Percentiles rank a stretch among this genome's conserved stretches.
Conservation (phyloP, 2,329 filamentous ascomycete species). For the Colletotrichum sp. region DNA sequence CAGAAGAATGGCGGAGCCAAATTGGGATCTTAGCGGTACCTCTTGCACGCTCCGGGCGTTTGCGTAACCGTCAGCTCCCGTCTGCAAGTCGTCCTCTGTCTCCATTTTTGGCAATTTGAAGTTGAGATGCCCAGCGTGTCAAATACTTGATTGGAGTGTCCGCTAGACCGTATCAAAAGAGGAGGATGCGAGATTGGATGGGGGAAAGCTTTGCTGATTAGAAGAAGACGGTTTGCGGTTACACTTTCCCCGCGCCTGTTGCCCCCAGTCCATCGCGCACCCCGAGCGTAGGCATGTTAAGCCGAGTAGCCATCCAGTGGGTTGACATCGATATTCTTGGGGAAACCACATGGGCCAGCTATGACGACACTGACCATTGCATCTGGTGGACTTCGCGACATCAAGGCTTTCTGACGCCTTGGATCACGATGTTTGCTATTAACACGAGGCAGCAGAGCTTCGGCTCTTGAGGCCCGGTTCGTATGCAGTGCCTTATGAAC, state of each 20-base stretch:
- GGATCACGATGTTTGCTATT: not conserved
- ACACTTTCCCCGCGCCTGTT: not conserved
- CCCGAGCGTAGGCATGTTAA: not conserved
- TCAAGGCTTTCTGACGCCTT: not conserved
- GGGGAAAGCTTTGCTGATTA: not conserved
- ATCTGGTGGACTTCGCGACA: not conserved
- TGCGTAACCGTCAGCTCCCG: slow-evolving; percentile 3
- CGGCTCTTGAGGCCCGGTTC: not conserved
- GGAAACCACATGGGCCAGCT: not conserved
- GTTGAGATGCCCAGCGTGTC: slow-evolving; percentile 3
- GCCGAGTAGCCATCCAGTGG: not conserved
- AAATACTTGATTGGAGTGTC: not conserved
- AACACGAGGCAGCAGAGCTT: not conserved
- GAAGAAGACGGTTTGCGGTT: not conserved
- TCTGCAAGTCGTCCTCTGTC: not conserved
- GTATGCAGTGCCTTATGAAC: not conserved
- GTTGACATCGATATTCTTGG: not conserved
- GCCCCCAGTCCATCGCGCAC: not conserved
- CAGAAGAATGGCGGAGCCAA: slow-evolving; percentile 15
- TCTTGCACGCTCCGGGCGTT: not conserved
- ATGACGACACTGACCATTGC: not conserved
- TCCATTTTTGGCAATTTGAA: not conserved
- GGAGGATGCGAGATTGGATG: not conserved
- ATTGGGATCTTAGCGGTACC: not conserved
- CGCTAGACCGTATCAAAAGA: not conserved